Base-by-base conservation (phyloP, 345 rosid species). In the Bretschneidera sinensis region DNA sequence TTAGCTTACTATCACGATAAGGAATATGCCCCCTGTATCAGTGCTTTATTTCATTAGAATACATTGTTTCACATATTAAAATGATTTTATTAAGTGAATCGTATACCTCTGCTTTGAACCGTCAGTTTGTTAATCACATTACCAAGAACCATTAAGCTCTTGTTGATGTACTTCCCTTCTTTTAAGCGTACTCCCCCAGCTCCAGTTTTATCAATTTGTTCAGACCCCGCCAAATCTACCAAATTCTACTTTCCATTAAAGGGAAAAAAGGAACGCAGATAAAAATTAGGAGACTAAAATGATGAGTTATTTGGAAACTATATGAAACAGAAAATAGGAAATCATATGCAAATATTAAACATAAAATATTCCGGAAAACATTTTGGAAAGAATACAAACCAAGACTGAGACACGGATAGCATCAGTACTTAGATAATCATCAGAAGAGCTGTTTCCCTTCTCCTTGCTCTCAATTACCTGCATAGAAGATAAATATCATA, bases 151-250 rank as follows among this genome's bases (percentile, higher is more conserved):
- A 94, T 87, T 78, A 89, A 83, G 76, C 99, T 94, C 85, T 84
- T 94, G 79, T 87, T 94, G 54, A 94, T 94, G 76, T 87, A 68
- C 77, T 87, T 94, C 66, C 96, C 99, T 81, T 94, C 99, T 47
- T 81, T 85, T 72, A 94, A 69, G 13, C 96, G 94, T 62, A 87
- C 96, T 54, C 97, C 97, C 64, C 77, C 97, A 70, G 98, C 92
- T 65, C 95, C 95, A 55, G 96, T 92, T 76, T 92, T 92, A 50
- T 97, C 96, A 55, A 92, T 86, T 55, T 95, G 68, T 73, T 89
- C 97, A 24, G 98, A 92, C 7, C 97, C 99, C 55, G 97, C 97
- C 71, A 94, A 81, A 77, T 92, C 97, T 23, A 89, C 97, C 84
- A 89, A 81, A 66, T 89, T 94, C 97, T 89, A 65, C 61, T 69